Base-by-base conservation (phyloP, 176 grass and related monocot species). In the Bonia amplexicaulis region DNA sequence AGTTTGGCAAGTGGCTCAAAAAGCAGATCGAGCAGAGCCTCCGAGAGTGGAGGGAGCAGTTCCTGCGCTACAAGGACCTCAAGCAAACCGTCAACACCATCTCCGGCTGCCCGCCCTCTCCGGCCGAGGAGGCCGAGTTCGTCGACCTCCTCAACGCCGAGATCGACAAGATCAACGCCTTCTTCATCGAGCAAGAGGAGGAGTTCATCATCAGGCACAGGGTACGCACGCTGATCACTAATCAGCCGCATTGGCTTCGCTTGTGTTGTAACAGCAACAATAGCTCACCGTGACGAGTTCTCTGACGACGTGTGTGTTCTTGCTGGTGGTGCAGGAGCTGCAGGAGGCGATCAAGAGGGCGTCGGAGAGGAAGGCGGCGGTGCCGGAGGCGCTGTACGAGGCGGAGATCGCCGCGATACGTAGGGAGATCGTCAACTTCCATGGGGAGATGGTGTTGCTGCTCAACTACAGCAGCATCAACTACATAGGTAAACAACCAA, bases 121-220 rank as follows among this genome's bases (percentile, higher is more conserved):
- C 88, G 35, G 64, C 45, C 20, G 87, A 81, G 23, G 91, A 94
- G 87, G 87, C 82, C 19, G 74, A 68, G 78, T 99, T 99, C 88
- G 60, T 94, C 29, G 81, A 71, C 26, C 46, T 81, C n/a, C 80
- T 99, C 42, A 2, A 94, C 85, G 87, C 74, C 27, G 86, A 96
- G 61, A 89, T 89, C 42, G 96, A 96, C 1, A 94, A 89, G 88
- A 92, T 96, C 69, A 92, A 99, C 69, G 39, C 77, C 14, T 99
- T 99, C 86, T 99, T 96, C 86, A 62, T 96, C 13, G 96, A 99
- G 81, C 90, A 96, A 86, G 96, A 99, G 85, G 96, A 99, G 88
- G 86, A 89, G 77, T 96, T 88, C 80, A 71, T 96, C 88, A 99
- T 99, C 85, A 53, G 40, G 0, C 89, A 96, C 83, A 87, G 60